A percentile compares a stretch with the other conserved stretches of the same genome.
These are phyloP conservation scores for Cystobasidium sp. DNA, from an alignment of 1,284 basidiomycete species.

Conservation along the genomic window DNA sequence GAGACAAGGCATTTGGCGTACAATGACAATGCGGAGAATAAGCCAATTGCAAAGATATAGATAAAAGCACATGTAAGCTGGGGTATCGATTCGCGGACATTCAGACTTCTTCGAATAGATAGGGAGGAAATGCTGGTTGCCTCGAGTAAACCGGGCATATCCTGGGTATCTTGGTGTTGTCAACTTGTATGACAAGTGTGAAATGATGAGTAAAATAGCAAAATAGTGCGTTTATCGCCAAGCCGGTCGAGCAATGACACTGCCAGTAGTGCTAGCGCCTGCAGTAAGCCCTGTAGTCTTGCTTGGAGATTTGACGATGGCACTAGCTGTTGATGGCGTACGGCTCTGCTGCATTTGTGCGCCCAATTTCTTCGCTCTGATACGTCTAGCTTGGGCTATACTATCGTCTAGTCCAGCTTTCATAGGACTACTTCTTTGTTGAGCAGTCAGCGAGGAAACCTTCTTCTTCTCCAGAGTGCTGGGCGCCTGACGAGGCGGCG, in stretches of 20 bases:
- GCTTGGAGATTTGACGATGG: conserved; percentile 4
- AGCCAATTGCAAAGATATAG: too few species aligned
- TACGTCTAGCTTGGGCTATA: conserved; percentile 10
- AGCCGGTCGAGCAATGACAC: conserved; percentile 2
- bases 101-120: too few species aligned
- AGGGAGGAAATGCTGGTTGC: too few species aligned
- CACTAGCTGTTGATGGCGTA: not conserved
- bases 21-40: too few species aligned
- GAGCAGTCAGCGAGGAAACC: conserved; percentile 15
- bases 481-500: not conserved
- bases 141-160: not conserved
- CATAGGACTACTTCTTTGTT: conserved; percentile 12
- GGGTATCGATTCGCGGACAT: too few species aligned
- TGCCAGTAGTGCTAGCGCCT: not conserved
- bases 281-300: not conserved
- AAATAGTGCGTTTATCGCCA: conserved; percentile 4
- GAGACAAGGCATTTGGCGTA: too few species aligned
- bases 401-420: conserved; percentile 16
- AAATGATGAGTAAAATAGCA: not conserved
- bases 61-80: too few species aligned
- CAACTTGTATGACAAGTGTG: not conserved
- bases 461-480: conserved; percentile 16
- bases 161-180: not conserved
- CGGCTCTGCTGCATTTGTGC: not conserved
- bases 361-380: conserved; percentile 29